Conservation (phyloP, 2,329 filamentous ascomycete species). For the Arthrinium puccinioides region DNA sequence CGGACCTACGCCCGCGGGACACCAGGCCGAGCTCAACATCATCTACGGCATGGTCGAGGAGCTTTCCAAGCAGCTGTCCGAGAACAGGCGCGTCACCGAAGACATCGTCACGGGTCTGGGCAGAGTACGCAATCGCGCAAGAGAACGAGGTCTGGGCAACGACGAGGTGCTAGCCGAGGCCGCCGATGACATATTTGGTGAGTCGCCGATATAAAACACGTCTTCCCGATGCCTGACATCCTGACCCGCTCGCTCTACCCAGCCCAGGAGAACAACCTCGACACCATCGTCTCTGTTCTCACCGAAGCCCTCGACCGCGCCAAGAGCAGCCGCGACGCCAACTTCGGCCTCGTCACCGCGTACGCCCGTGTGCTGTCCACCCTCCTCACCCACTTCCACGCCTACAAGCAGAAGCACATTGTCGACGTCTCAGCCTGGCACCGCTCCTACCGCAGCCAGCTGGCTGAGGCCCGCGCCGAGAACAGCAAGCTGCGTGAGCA, state of each 20-base stretch:
- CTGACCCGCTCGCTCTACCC: constrained; percentile 2
- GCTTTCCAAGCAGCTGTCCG: constrained; percentile 54
- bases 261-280: constrained; percentile 55
- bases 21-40: constrained; percentile 61
- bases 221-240: not conserved
- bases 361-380: constrained; percentile 50
- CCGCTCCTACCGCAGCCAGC: constrained; percentile 56
- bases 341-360: constrained; percentile 48
- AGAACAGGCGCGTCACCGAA: constrained; percentile 54
- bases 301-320: constrained; percentile 56
- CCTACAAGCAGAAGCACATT: constrained; percentile 57
- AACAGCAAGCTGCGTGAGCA: constrained; percentile 56
- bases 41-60: constrained; percentile 64
- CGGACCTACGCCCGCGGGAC: constrained; percentile 56
- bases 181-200: constrained; percentile 50
- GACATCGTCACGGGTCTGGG: constrained; percentile 58
- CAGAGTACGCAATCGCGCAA: constrained; percentile 50
- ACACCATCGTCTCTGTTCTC: constrained; percentile 53
- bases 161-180: constrained; percentile 51
- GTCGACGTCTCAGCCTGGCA: constrained; percentile 58
- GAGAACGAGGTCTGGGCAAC: constrained; percentile 44
- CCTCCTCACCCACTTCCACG: constrained; percentile 58
- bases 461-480: constrained; percentile 58
- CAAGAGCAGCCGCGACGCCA: constrained; percentile 52
- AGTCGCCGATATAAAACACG: constrained; percentile 6